Percentiles rank a stretch among this genome's conserved stretches.
Evolutionary conservation across 2,329 filamentous ascomycete genomes (phyloP).

Genomic region (Penicillium rolfsii): DNA sequence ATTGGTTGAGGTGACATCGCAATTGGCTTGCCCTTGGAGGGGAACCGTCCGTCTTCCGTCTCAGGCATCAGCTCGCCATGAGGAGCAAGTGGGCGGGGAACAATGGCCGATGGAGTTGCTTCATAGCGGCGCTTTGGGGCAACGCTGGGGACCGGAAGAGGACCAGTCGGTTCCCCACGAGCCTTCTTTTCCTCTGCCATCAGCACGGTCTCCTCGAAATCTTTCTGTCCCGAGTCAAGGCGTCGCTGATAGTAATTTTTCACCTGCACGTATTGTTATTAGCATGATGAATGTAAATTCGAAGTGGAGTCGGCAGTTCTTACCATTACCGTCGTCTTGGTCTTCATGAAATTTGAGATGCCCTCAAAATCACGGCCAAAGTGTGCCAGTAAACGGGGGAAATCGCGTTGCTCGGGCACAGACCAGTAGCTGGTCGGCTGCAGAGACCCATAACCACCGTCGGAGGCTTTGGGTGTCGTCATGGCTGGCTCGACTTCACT

Average conservation of each 20-base stretch:
- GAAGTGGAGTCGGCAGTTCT: constrained; percentile 18
- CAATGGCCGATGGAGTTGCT: constrained; percentile 46
- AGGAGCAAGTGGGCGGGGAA: constrained; percentile 48
- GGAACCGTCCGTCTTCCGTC: constrained; percentile 36
- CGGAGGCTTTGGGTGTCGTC: constrained; percentile 27
- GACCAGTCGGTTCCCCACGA: constrained; percentile 49
- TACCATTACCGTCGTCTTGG: constrained; percentile 58
- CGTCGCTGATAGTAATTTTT: constrained; percentile 55
- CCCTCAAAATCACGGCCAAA: constrained; percentile 54
- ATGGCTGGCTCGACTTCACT: constrained; percentile 35
- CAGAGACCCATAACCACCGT: constrained; percentile 42
- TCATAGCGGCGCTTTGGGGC: constrained; percentile 55
- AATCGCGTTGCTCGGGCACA: constrained; percentile 54
- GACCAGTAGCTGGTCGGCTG: constrained; percentile 58
- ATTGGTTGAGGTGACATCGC: constrained; percentile 38
- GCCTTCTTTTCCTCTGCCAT: constrained; percentile 50
- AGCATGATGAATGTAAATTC: constrained; percentile 3
- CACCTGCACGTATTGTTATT: constrained; percentile 39
- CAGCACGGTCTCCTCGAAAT: constrained; percentile 49
- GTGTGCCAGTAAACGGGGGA: constrained; percentile 49
- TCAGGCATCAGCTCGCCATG: constrained; percentile 45
- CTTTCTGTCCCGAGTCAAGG: constrained; percentile 48
- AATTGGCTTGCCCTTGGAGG: constrained; percentile 36
- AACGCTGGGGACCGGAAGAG: constrained; percentile 48
- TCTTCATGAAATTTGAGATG: constrained; percentile 56